Percentiles rank a stretch among this genome's conserved stretches.
Evolutionary conservation across 139 green algal genomes (phyloP).

Genomic region (Volvox reticuliferus): DNA sequence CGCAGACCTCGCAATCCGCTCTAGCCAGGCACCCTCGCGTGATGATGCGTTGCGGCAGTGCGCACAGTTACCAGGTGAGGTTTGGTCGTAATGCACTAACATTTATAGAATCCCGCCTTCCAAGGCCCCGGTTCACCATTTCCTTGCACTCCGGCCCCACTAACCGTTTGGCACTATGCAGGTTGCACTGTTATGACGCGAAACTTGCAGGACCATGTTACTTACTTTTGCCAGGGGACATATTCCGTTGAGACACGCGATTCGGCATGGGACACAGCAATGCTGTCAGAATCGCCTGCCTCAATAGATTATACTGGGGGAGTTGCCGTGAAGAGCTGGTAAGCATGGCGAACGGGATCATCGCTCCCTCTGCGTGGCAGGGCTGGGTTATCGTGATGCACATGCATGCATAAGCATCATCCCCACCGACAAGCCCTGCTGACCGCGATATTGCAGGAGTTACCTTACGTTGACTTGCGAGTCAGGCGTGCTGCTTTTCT

Average conservation of each 20-base stretch:
- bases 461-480: not conserved
- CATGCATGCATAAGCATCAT: too few relatives aligned
- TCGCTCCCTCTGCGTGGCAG: too few relatives aligned
- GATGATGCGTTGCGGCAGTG: not conserved
- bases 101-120: not conserved
- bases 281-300: not conserved
- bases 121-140: not conserved
- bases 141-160: not conserved
- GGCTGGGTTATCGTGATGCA: too few relatives aligned
- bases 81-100: not conserved
- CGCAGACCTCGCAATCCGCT: not conserved
- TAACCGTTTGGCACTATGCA: not conserved
- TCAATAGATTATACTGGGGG: not conserved
- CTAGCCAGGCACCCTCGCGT: not conserved
- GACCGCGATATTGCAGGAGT: not conserved
- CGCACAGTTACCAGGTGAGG: not conserved
- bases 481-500: not conserved
- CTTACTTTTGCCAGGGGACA: not conserved
- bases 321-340: not conserved
- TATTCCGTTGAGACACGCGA: not conserved
- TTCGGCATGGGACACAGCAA: not conserved
- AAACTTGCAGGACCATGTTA: not conserved
- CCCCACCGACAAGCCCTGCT: too few relatives aligned
- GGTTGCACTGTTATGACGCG: not conserved
- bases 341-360: not conserved